Base-by-base conservation (phyloP, 768 basidiomycete genomes). In the Mycena vulgaris region DNA sequence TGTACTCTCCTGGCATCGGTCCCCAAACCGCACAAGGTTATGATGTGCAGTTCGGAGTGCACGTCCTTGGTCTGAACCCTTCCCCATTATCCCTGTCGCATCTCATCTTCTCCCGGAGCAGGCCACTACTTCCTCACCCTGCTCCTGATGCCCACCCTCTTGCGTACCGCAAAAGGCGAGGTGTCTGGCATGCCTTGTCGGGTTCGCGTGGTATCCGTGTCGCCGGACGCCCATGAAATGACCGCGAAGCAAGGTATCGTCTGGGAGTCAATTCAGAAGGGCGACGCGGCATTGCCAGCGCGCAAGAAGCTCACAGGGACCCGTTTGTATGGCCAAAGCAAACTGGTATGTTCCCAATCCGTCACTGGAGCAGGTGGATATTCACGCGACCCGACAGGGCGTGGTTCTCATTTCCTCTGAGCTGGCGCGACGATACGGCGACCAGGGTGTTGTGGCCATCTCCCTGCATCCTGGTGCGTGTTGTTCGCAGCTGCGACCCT, bases 41-140 rank as follows among this genome's bases (percentile, higher is more conserved):
- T 35, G 82, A 83, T 58, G 48, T 78, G 11, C 79, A 83, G 69
- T 83, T 82, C 47, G 83, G 81, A n/a, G 77, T 75, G 21, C 78
- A 81, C 28, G 76, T 78, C 16, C 72, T 80, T 47, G 78, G 80
- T 75, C 21, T 25, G 72, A 59, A 42, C 48, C 23, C 30, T 37
- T 25, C 31, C 25, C 47, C 5, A 25, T 14, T 35, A 9, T 21
- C 23, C 23, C 45, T 45, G 14, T 63, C 28, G n/a, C 35, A 40
- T 59, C 17, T 27, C 17, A 61, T 71, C 10, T 53, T 39, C 5
- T 42, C 14, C 25, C 11, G 48, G 30, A 27, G 21, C 63, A 79
- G 82, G 81, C 14, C 82, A 82, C 72, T 80, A 75, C 61, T 77
- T 77, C 57, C 70, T 83, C 63, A 81, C 79, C 28, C 61, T 63